phyloP scores from a whole-genome alignment of 1,139 yeast genomes.

The Eremothecium cymbalariae region DNA sequence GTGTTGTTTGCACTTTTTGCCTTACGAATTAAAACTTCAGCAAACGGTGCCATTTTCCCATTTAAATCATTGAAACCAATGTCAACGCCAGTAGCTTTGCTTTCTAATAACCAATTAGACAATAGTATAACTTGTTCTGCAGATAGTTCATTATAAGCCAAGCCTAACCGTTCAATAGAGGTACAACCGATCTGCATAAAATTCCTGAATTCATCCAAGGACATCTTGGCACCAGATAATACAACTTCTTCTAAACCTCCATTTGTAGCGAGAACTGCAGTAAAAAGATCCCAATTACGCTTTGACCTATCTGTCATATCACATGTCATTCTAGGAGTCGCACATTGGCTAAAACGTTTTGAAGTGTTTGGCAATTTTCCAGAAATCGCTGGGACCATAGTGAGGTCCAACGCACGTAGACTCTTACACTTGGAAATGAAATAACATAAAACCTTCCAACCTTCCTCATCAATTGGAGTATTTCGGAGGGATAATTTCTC shows the following conservation, averaged over 20 bases:
- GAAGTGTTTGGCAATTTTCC: constrained; percentile 49
- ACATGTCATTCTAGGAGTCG: constrained; percentile 47
- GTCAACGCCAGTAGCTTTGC: constrained; percentile 47
- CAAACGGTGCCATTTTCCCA: constrained; percentile 48
- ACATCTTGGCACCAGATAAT: constrained; percentile 64
- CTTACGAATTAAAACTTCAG: constrained; percentile 33
- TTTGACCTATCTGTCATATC: constrained; percentile 54
- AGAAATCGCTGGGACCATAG: constrained; percentile 59
- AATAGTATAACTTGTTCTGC: constrained; percentile 44
- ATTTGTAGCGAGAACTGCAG: constrained; percentile 58
- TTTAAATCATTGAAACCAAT: constrained; percentile 61
- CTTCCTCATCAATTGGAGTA: constrained; percentile 57
- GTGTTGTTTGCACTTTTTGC: constrained; percentile 24
- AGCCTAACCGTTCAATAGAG: constrained; percentile 50
- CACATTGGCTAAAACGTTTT: constrained; percentile 26
- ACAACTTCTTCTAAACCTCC: constrained; percentile 69
- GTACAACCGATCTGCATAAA: constrained; percentile 45
- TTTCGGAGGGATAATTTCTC: constrained; percentile 65
- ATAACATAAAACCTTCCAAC: constrained; percentile 67
- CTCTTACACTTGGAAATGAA: constrained; percentile 50
- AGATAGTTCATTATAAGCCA: constrained; percentile 58
- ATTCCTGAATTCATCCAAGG: constrained; percentile 45
- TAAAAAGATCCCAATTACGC: constrained; percentile 66
- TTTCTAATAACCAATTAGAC: constrained; percentile 41
- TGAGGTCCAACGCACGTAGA: constrained; percentile 51